Conservation (phyloP, 78 protist genomes). For the Dictyostelium firmibasis region DNA sequence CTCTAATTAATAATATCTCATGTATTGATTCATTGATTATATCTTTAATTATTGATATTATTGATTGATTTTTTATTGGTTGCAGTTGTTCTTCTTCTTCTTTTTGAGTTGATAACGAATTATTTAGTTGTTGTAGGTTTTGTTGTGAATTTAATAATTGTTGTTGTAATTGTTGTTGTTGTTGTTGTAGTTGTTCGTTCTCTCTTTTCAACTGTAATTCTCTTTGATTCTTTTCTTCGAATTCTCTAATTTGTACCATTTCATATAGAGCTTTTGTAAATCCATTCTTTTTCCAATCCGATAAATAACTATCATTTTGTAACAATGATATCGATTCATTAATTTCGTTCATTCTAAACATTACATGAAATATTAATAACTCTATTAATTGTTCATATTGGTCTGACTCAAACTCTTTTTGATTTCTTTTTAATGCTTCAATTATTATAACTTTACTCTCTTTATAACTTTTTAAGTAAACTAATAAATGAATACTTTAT, state of each 20-base stretch:
- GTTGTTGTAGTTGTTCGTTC: background rate
- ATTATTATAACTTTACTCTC: constrained; percentile 27
- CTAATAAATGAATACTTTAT: constrained; percentile 48
- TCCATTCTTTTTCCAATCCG: constrained; percentile 38
- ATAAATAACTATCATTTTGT: background rate
- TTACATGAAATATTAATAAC: constrained; percentile 36
- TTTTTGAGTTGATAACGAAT: too few species aligned
- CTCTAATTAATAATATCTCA: constrained; percentile 16
- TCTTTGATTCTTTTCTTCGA: constrained; percentile 20
- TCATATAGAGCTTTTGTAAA: constrained; percentile 44
- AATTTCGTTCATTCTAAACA: constrained; percentile 54
- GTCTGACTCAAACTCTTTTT: background rate
- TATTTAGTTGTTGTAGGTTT: background rate
- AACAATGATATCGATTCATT: constrained; percentile 12
- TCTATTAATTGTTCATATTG: constrained; percentile 59
- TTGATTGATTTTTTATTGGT: background rate
- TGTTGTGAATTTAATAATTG: background rate
- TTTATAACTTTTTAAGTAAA: constrained; percentile 42
- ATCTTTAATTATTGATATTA: background rate
- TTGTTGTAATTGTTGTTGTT: background rate
- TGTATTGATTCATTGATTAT: background rate
- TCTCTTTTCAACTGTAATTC: constrained; percentile 4
- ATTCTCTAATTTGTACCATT: constrained; percentile 52
- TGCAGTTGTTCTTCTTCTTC: too few species aligned
- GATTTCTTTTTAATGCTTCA: constrained; percentile 5